A percentile compares a stretch with the other conserved stretches of the same genome.
Evolutionary conservation across 2,329 filamentous ascomycete species (phyloP).

Genomic region (Mycogone perniciosa): DNA sequence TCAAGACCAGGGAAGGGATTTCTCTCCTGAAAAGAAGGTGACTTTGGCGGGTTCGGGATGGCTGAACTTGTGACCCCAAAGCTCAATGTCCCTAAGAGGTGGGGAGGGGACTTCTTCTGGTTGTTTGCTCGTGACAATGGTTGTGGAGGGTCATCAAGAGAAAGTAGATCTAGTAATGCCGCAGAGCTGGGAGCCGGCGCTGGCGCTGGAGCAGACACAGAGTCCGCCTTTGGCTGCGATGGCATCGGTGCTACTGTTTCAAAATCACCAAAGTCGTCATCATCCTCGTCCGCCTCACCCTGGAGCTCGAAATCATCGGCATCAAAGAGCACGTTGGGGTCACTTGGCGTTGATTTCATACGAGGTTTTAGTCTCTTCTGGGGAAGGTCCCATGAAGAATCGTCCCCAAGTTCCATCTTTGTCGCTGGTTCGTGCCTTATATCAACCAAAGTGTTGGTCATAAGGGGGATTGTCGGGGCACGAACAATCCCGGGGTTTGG

Average conservation of each 20-base stretch:
- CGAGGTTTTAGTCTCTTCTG: slow-evolving; percentile 17
- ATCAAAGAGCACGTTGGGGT: slow-evolving; percentile 60
- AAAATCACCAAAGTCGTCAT: slow-evolving; percentile 57
- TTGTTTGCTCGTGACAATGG: slow-evolving; percentile 10
- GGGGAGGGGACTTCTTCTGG: slow-evolving; percentile 22
- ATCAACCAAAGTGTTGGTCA: slow-evolving; percentile 47
- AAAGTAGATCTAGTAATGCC: slow-evolving; percentile 36
- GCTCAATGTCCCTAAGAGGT: slow-evolving; percentile 26
- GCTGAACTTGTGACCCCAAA: slow-evolving; percentile 22
- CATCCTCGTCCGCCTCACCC: slow-evolving; percentile 42
- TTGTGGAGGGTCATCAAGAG: slow-evolving; percentile 28
- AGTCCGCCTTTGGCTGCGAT: slow-evolving; percentile 11
- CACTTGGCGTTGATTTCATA: slow-evolving; percentile 20
- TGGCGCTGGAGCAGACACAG: background rate
- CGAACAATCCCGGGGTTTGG: slow-evolving; percentile 28
- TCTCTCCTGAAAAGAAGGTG: slow-evolving; percentile 46
- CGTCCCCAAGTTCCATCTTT: background rate
- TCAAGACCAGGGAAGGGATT: slow-evolving; percentile 47
- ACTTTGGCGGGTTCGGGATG: slow-evolving; percentile 44
- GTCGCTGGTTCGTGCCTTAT: slow-evolving; percentile 17
- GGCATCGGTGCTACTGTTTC: slow-evolving; percentile 36
- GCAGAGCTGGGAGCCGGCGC: slow-evolving; percentile 16
- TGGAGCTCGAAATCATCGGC: slow-evolving; percentile 48
- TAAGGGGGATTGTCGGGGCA: slow-evolving; percentile 47
- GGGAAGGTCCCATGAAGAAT: slow-evolving; percentile 2